Percentiles rank a stretch among this genome's conserved stretches.
Evolutionary conservation across 1,284 basidiomycete species (phyloP).

Genomic region (Trichosporon faecale): DNA sequence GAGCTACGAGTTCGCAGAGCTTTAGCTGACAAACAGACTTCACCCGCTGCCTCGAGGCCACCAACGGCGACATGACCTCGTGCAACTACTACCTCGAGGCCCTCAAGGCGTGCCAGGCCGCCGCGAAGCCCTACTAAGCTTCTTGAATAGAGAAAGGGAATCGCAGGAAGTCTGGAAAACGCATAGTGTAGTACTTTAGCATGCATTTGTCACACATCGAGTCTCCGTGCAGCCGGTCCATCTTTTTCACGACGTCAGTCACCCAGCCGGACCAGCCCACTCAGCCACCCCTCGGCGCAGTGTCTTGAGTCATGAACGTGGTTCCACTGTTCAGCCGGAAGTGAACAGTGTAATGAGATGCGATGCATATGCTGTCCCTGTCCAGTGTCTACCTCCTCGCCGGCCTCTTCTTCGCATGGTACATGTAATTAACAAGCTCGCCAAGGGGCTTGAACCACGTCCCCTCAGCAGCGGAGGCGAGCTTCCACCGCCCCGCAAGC

Average conservation of each 20-base stretch:
- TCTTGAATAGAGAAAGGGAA: neutral
- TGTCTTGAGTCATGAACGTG: neutral
- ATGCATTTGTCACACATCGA: conserved; percentile 5
- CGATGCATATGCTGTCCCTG: conserved; percentile 5
- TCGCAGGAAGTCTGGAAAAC: neutral
- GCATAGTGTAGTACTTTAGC: conserved; percentile 16
- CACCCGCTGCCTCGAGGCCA: conserved; percentile 56
- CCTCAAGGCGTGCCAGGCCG: conserved; percentile 55
- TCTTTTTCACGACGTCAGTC: neutral
- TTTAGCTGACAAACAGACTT: conserved; percentile 48
- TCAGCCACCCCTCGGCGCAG: no score
- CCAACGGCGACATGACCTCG: conserved; percentile 56
- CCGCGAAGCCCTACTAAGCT: conserved; percentile 51
- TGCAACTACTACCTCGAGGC: conserved; percentile 59
- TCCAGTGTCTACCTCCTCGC: neutral
- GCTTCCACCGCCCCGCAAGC: conserved; percentile 66
- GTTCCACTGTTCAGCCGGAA: no score
- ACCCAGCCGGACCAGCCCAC: neutral
- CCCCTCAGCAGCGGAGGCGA: conserved; percentile 64
- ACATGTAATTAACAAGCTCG: conserved; percentile 52
- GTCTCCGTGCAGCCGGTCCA: neutral
- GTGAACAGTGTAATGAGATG: neutral
- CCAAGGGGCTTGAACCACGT: conserved; percentile 53
- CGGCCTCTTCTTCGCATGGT: conserved; percentile 43
- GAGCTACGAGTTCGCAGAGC: neutral